phyloP scores from a whole-genome alignment of 257 asterid species.

The Phtheirospermum japonicum region DNA sequence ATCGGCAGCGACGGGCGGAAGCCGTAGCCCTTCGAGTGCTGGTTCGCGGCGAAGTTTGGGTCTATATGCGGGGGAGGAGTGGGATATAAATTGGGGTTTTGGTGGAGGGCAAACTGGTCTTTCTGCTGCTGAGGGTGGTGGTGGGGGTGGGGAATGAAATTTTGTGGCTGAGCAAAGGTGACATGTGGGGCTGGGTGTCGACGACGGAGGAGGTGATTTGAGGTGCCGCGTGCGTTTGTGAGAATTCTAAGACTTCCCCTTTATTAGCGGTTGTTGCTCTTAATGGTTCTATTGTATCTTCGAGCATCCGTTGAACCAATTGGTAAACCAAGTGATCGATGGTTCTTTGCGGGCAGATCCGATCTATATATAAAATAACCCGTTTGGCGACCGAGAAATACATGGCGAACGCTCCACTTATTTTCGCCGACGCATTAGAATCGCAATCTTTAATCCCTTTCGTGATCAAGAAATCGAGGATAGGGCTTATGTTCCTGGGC shows the following conservation, averaged over 20 bases:
- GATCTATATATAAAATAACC: slow-evolving; percentile 90
- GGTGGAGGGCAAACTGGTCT: no score
- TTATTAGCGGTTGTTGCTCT: slow-evolving; percentile 48
- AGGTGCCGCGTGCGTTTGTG: slow-evolving; percentile 81
- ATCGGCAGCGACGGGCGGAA: no score
- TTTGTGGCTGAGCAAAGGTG: slow-evolving; percentile 92
- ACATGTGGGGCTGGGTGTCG: slow-evolving; percentile 97
- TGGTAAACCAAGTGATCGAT: slow-evolving; percentile 99
- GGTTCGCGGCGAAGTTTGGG: no score
- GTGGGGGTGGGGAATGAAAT: no score
- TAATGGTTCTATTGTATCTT: slow-evolving; percentile 79
- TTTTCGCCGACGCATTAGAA: slow-evolving; percentile 96
- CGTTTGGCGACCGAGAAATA: slow-evolving; percentile 97
- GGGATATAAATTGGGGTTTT: no score
- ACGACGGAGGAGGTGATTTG: slow-evolving; percentile 73
- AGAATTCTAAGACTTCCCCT: slow-evolving; percentile 77
- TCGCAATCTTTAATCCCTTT: slow-evolving; percentile 99
- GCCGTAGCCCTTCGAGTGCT: no score
- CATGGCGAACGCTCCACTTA: slow-evolving; percentile 98
- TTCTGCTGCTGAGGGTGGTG: no score
- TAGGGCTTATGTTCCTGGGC: slow-evolving; percentile 93
- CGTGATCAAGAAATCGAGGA: slow-evolving; percentile 90
- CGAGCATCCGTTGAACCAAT: slow-evolving; percentile 97
- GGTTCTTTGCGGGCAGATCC: slow-evolving; percentile 96
- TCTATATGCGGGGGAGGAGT: no score